Base-by-base conservation (phyloP, 169 alveolate species). In the Eimeria necatrix region DNA sequence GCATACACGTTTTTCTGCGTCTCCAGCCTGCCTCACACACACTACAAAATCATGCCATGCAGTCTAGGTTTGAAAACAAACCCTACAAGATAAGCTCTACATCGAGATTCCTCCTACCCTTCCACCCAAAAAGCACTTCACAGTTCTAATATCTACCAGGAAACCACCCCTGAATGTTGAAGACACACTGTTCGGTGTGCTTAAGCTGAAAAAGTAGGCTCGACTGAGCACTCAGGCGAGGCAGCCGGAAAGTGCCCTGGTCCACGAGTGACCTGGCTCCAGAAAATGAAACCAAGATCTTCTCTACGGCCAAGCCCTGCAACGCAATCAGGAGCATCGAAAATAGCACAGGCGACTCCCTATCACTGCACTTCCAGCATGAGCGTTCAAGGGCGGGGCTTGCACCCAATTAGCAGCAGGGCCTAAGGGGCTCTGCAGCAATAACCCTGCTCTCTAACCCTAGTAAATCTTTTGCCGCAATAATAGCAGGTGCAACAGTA, bases 251-350 rank as follows among this genome's bases (percentile, higher is more conserved):
- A 14, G 97, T 94, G 60, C 96, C 61, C 52, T 93, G 95, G 51
- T 92, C 95, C 59, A 94, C 96, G 46, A 96, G 94, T 20, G 95
- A 94, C 8, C 96, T 93, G 49, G 96, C 94, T n/a, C 96, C 97
- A 4, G 96, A 93, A 85, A 95, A 96, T n/a, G 97, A 96, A 16
- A 95, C 96, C 95, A 93, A 93, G 56, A 96, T 51, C 24, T 85
- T 96, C 14, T 94, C 94, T 18, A 96, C 95, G 20, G 97, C 95
- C 53, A 71, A 70, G 32, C 95, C 87, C 95, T 93, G 95, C 64
- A 52, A n/a, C 59, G 52, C 26, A 16, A 60, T 7, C 93, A 61
- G 26, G 6, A 48, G 51, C 52, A 46, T 46, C 74, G 8, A 56
- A 61, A 52, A 4, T 14, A 4, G 12, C 71, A 81, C 71, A 22